Evolutionary conservation across 2,329 filamentous ascomycete genomes (phyloP).

Genomic region (Drechslera avenae): DNA sequence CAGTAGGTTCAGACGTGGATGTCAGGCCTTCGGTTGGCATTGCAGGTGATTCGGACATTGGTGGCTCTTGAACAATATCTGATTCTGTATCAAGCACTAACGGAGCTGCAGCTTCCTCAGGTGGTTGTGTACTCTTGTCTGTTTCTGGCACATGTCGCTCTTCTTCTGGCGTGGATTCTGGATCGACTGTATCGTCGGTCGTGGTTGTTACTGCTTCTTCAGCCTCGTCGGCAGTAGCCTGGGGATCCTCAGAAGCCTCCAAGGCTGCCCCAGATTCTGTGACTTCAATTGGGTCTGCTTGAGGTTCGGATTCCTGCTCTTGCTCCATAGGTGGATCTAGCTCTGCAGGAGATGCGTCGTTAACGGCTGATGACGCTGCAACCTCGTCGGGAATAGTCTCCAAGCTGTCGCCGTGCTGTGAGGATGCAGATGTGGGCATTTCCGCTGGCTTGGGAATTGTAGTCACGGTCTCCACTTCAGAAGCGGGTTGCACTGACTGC

Average conservation of each 20-base stretch:
- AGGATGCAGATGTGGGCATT: conserved; percentile 24
- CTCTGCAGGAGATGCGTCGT: conserved; percentile 6
- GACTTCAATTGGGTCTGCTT: conserved; percentile 3
- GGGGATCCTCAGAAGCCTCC: conserved; percentile 3
- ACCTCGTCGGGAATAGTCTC: conserved; percentile 10
- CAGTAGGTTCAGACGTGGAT: conserved; percentile 1
- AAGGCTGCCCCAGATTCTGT: conserved; percentile 3
- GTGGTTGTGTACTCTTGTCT: conserved; percentile 1
- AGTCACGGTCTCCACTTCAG: conserved; percentile 18
- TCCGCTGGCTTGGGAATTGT: conserved; percentile 24
- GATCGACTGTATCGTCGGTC: conserved; percentile 4
- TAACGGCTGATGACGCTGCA: conserved; percentile 3
- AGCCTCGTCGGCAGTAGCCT: neutral
- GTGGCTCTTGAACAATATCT: neutral
- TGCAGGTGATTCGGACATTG: too few relatives aligned
- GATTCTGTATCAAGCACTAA: neutral
- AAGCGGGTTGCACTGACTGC: conserved; percentile 15
- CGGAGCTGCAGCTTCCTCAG: conserved; percentile 2
- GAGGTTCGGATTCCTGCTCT: conserved; percentile 4
- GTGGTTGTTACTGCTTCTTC: neutral
- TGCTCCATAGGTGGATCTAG: conserved; percentile 12
- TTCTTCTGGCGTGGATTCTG: conserved; percentile 10
- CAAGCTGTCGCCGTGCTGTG: conserved; percentile 12
- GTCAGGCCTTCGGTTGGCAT: conserved; percentile 2
- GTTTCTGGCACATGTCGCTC: conserved; percentile 1